A percentile compares a stretch with the other conserved stretches of the same genome.
These are phyloP conservation scores for Strigomonas oncopelti DNA, from an alignment of 208 protist species.

Conservation along the genomic window DNA sequence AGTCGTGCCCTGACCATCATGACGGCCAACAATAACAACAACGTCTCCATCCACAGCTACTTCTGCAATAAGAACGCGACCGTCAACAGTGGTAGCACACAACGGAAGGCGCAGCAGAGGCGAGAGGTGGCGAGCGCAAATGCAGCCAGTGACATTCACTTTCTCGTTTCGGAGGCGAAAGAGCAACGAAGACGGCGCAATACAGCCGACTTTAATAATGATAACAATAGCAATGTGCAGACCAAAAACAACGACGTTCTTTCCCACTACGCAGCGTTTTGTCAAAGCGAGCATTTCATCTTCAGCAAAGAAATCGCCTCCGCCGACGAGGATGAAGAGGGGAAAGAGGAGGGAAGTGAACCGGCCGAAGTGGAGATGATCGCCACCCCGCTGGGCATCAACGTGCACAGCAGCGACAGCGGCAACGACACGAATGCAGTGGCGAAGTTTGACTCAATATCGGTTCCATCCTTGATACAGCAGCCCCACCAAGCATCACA, in stretches of 20 bases:
- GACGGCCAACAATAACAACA: not conserved
- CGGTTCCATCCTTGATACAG: not conserved
- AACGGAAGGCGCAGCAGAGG: not conserved
- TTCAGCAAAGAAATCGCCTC: not conserved
- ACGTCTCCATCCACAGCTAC: not conserved
- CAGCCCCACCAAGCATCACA: too few species aligned
- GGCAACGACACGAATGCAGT: not conserved
- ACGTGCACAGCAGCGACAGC: not conserved
- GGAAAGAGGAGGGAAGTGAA: not conserved
- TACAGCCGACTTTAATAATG: not conserved
- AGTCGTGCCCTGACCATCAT: not conserved
- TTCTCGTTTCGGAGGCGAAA: not conserved
- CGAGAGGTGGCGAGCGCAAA: not conserved
- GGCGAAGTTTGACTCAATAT: not conserved
- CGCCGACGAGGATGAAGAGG: not conserved
- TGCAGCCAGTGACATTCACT: not conserved
- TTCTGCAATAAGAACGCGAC: not conserved
- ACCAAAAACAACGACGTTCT: too few species aligned
- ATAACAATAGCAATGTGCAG: not conserved
- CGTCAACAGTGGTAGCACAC: conserved; percentile 5
- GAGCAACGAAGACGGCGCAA: not conserved
- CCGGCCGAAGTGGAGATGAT: not conserved
- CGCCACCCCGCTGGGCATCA: not conserved
- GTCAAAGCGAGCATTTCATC: not conserved
- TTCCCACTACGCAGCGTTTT: not conserved